Evolutionary conservation across 352 stramenopile genomes (phyloP), one percentile per base, ranked within the genome.

Genomic region (Phytophthora citricola): DNA sequence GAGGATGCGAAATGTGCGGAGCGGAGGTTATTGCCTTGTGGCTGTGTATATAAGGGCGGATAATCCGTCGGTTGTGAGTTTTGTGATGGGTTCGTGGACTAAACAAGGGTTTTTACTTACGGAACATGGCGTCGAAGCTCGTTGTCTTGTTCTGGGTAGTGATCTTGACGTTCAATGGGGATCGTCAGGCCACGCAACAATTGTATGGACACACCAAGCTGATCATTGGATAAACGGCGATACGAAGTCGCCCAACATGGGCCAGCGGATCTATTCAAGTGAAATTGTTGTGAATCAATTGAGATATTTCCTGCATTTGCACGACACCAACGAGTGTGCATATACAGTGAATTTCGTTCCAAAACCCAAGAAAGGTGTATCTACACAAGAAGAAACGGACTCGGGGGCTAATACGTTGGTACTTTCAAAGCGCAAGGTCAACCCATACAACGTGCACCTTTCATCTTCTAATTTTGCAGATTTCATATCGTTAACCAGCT

Each of bases 381-480:
- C 24, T 54, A 20, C 29, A 40, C 50, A 39, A 40, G 17, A 50
- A 39, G 14, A 32, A 3, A 27, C 10, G 29, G 14, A 26, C 26
- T 11, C 26, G 5, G 15, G 14, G 0, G 15, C 15, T 15, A 69
- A 39, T 36, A 53, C 48, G 17, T 32, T 66, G 17, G 36, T 68
- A 6, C 31, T 91, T 11, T 22, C 69, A n/a, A 91, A 91, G 49
- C 58, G 55, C 4, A 24, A 66, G 3, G 58, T 91, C 15, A 91
- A 87, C 58, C 79, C 82, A 11, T 89, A 89, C 44, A 44, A 43
- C 10, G 60, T 87, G 10, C 57, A 52, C 22, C 63, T 91, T 31
- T 80, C 82, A 4, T 34, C 64, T 0, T 81, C 76, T 0, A 81
- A 68, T 12, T 89, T 83, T 49, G 52, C 67, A 3, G 79, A 89